Percentiles rank a stretch among this genome's conserved stretches.
These are phyloP conservation scores for Wallacemonas rigidus DNA, from an alignment of 208 protist genomes.

Conservation along the genomic window DNA sequence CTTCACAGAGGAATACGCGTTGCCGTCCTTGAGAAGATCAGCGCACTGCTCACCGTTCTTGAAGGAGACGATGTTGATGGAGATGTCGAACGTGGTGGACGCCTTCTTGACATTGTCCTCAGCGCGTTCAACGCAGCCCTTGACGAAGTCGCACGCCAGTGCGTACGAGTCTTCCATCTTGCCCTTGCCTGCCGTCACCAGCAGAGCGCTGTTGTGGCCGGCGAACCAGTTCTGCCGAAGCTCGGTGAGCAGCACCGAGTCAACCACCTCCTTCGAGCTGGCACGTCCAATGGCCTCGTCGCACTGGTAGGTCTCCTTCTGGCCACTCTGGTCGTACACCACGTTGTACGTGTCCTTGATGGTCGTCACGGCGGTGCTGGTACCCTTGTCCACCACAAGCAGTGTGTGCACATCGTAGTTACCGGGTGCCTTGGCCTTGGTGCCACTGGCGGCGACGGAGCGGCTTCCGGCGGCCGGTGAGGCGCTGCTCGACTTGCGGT, in stretches of 20 bases:
- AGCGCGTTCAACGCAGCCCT: constrained; percentile 46
- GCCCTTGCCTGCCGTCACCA: constrained; percentile 54
- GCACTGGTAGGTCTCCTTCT: constrained; percentile 72
- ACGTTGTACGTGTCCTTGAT: constrained; percentile 62
- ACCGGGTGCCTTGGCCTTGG: constrained; percentile 49
- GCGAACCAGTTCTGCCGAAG: constrained; percentile 75
- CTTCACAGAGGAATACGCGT: constrained; percentile 41
- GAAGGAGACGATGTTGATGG: constrained; percentile 58
- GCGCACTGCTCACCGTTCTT: constrained; percentile 50
- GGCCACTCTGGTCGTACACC: constrained; percentile 55
- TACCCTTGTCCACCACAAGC: constrained; percentile 52
- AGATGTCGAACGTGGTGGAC: constrained; percentile 59
- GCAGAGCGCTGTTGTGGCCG: constrained; percentile 68
- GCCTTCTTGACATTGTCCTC: constrained; percentile 60
- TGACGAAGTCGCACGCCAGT: constrained; percentile 45
- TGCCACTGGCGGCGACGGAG: constrained; percentile 10
- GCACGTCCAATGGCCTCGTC: constrained; percentile 62
- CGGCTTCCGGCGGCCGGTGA: constrained; percentile 15
- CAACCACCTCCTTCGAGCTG: constrained; percentile 37
- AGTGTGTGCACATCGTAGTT: constrained; percentile 84
- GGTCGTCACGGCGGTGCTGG: constrained; percentile 19
- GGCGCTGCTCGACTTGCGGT: constrained; percentile 7
- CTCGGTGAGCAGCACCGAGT: constrained; percentile 73
- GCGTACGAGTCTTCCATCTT: constrained; percentile 34
- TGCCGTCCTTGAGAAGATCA: constrained; percentile 58